phyloP scores from a whole-genome alignment of 306 rosid species.

The Vicia sativa region DNA sequence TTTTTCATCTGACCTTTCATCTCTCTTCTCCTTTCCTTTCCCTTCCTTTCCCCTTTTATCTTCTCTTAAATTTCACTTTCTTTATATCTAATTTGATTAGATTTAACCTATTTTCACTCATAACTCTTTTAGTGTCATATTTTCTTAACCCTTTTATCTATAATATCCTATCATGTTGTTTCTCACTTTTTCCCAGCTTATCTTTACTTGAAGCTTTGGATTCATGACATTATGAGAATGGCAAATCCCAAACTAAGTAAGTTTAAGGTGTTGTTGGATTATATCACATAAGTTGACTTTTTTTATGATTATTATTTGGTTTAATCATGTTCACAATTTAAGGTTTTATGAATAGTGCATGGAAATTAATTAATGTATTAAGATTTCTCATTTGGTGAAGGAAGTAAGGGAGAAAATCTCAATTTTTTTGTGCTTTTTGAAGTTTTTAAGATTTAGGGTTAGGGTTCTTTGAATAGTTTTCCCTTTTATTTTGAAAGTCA shows the following conservation, averaged over 20 bases:
- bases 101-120: neutral
- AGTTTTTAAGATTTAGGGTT: conserved; percentile 53
- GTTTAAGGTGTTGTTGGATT: conserved; percentile 24
- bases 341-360: neutral
- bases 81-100: neutral
- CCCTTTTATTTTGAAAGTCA: neutral
- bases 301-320: conserved; percentile 8
- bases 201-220: conserved; percentile 36
- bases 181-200: conserved; percentile 14
- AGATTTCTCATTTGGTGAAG: neutral
- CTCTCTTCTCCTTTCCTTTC: conserved; percentile 7
- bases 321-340: neutral
- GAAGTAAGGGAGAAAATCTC: neutral
- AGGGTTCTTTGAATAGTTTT: conserved; percentile 55
- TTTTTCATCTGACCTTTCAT: conserved; percentile 39
- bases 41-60: neutral
- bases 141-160: conserved; percentile 5
- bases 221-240: conserved; percentile 18
- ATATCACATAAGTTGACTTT: neutral
- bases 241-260: conserved; percentile 10
- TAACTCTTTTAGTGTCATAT: conserved; percentile 13
- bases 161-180: conserved; percentile 4
- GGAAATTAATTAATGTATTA: neutral
- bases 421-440: neutral
- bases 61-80: neutral